Evolutionary conservation across 108 stramenopile genomes (phyloP), one percentile per base, ranked within the genome.

Genomic region (Cyclotella kingstonii): DNA sequence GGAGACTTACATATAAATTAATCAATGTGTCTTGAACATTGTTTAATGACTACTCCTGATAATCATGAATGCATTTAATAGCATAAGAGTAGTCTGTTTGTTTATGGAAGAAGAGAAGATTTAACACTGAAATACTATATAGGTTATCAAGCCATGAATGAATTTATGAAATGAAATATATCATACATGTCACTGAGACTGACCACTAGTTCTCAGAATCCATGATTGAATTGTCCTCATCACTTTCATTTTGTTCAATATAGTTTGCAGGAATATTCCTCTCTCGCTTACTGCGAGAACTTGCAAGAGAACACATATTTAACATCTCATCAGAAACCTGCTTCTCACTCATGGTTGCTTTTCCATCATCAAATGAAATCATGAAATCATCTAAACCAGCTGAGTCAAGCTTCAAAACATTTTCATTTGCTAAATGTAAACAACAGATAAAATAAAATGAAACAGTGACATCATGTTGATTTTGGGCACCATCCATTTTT

Each of bases 371-470:
- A 22, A 63, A n/a, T 23, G 68, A 75, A 61, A 94, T 94, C 33
- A 77, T 55, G 41, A 94, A 88, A 52, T 94, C 93, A 14, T 83
- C 73, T 34, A 94, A 65, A 38, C 87, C 87, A 15, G 55, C 51
- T 2, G 83, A 81, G 44, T 91, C 90, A 0, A 98, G 65, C 46
- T 75, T 66, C 35, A 98, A 66, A 3, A 90, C 95, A 64, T 99
- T 96, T 75, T 99, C 98, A 62, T 99, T 99, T 30, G 95, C 95
- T 41, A 99, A 79, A 64, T 99, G 98, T 18, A 99, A 70, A 33
- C 97, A 70, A 57, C 95, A 96, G 59, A 98, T 98, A 50, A 99
- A 99, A 79, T 97, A 99, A 78, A 95, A 98, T 2, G 97, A 91
- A 17, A 97, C 65, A 7, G 96, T 94, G 3, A 91, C 98, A 53